Evolutionary conservation across 345 rosid genomes (phyloP).

Genomic region (Brassica juncea): DNA sequence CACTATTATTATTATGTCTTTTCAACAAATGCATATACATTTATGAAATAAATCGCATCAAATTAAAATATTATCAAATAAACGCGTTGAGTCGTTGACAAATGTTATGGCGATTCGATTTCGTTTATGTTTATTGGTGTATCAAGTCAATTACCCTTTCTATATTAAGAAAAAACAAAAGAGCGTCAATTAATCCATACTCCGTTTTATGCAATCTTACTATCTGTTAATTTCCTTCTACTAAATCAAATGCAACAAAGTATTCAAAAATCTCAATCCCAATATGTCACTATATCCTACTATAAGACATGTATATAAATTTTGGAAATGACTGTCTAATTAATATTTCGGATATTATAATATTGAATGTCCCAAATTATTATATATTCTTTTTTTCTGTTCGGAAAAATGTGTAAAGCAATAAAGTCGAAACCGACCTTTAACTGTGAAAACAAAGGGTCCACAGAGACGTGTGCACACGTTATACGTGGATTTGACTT

Average conservation of each 20-base stretch:
- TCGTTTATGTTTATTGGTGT: constrained; percentile 15
- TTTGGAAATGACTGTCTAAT: constrained; percentile 10
- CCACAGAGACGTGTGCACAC: constrained; percentile 50
- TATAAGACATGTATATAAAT: background rate
- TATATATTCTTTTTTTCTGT: no score
- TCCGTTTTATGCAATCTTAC: background rate
- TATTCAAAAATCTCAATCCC: background rate
- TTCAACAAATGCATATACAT: background rate
- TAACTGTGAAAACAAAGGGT: background rate
- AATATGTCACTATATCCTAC: background rate
- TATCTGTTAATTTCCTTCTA: background rate
- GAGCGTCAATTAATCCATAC: background rate
- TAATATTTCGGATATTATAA: background rate
- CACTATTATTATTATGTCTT: background rate
- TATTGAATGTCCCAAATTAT: background rate
- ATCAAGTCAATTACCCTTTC: background rate
- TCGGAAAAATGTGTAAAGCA: background rate
- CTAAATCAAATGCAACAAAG: background rate
- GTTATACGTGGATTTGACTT: constrained; percentile 57
- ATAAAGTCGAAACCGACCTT: constrained; percentile 16
- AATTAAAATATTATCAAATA: background rate
- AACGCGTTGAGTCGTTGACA: constrained; percentile 19
- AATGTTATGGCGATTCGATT: background rate
- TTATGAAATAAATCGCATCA: background rate
- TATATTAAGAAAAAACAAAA: background rate